Evolutionary conservation across 2,329 filamentous ascomycete genomes (phyloP).

Genomic region (Simplicillium sp.): DNA sequence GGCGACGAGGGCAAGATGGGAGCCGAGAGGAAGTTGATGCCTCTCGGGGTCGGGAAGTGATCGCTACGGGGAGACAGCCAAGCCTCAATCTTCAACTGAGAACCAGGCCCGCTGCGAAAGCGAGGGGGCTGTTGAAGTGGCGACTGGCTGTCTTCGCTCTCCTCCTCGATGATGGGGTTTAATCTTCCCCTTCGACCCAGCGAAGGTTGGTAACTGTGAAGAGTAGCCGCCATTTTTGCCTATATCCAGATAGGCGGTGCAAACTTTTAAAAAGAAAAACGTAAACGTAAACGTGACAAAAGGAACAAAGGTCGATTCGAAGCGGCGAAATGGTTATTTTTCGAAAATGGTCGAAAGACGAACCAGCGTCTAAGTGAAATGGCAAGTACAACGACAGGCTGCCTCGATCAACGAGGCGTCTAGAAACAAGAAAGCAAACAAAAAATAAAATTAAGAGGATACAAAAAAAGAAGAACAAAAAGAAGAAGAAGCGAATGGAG

Average conservation of each 20-base stretch:
- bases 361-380: slow-evolving; percentile 21
- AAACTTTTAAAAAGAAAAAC: slow-evolving; percentile 19
- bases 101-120: slow-evolving; percentile 9
- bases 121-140: background rate
- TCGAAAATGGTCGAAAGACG: slow-evolving; percentile 15
- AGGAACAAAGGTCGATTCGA: too few species aligned
- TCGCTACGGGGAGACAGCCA: slow-evolving; percentile 52
- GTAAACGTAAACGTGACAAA: too few species aligned
- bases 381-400: slow-evolving; percentile 27
- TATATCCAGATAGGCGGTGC: slow-evolving; percentile 21
- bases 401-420: slow-evolving; percentile 34
- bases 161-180: slow-evolving; percentile 59
- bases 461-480: slow-evolving; percentile 17
- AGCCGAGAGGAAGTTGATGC: slow-evolving; percentile 53
- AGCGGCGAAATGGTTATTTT: slow-evolving; percentile 3
- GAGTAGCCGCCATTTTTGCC: too few species aligned
- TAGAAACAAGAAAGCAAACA: slow-evolving; percentile 11
- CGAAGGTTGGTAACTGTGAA: slow-evolving; percentile 30
- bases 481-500: slow-evolving; percentile 17
- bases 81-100: slow-evolving; percentile 43
- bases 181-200: slow-evolving; percentile 47
- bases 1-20: slow-evolving; percentile 54
- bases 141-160: slow-evolving; percentile 25
- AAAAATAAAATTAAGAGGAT: slow-evolving; percentile 15
- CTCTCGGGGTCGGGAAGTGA: slow-evolving; percentile 65